Percentiles rank a stretch among this genome's conserved stretches.
Evolutionary conservation across 1,139 yeast species (phyloP).

Genomic region (Yamadazyma membranifaciens): DNA sequence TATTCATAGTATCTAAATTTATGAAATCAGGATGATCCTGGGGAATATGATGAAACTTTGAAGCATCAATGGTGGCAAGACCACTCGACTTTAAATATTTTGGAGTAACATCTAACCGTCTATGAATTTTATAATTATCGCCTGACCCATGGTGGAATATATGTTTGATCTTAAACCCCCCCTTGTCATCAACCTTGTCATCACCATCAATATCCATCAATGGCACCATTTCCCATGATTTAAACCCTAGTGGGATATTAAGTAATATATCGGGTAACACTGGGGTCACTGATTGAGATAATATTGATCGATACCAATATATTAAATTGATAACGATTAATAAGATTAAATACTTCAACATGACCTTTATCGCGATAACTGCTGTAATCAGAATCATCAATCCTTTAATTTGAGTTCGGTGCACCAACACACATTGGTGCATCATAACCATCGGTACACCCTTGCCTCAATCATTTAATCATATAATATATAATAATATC

Average conservation of each 20-base stretch:
- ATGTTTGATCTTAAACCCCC: conserved; percentile 31
- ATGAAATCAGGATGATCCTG: neutral
- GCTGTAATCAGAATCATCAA: neutral
- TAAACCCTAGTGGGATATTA: too few relatives aligned
- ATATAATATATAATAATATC: too few relatives aligned
- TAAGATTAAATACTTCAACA: conserved; percentile 1
- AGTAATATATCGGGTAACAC: neutral
- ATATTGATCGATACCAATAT: conserved; percentile 1
- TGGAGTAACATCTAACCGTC: conserved; percentile 47
- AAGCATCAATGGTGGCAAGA: conserved; percentile 4
- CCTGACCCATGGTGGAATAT: conserved; percentile 56
- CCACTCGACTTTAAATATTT: conserved; percentile 12
- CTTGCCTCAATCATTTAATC: too few relatives aligned
- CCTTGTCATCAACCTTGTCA: neutral
- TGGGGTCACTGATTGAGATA: neutral
- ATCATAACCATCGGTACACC: too few relatives aligned
- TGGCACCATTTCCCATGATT: neutral
- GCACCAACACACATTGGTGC: neutral
- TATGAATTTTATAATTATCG: conserved; percentile 29
- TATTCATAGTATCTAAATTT: conserved; percentile 26
- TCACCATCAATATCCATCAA: neutral
- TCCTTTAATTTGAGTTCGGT: too few relatives aligned
- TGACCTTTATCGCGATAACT: conserved; percentile 4
- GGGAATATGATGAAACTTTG: neutral
- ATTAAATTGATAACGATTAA: neutral